Percentiles rank a stretch among this genome's conserved stretches.
Conservation (phyloP, 1,139 yeast species). For the Eremothecium coryli region DNA sequence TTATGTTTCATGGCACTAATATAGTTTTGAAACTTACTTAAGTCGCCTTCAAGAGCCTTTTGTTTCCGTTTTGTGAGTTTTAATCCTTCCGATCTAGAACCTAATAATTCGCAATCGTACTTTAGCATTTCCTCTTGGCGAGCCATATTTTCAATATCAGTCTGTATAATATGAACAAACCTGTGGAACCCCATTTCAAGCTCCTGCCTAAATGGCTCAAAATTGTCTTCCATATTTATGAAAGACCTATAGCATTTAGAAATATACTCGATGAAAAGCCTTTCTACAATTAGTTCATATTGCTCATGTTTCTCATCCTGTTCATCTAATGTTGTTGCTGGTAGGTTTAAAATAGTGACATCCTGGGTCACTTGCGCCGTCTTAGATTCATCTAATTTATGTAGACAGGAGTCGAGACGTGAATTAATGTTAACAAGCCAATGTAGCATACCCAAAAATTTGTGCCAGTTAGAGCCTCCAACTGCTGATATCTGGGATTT, state of each 20-base stretch:
- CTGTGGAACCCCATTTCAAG: conserved; percentile 47
- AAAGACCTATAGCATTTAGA: conserved; percentile 60
- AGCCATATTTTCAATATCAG: conserved; percentile 39
- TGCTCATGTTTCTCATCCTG: conserved; percentile 31
- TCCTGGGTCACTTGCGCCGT: conserved; percentile 27
- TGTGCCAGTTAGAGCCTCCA: conserved; percentile 87
- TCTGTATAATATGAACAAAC: conserved; percentile 36
- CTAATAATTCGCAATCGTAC: conserved; percentile 26
- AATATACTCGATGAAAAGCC: conserved; percentile 57
- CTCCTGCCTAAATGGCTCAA: conserved; percentile 43
- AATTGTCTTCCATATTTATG: conserved; percentile 56
- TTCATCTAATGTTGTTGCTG: conserved; percentile 35
- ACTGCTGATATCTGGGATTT: conserved; percentile 85
- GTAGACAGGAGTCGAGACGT: conserved; percentile 36
- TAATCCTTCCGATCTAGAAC: conserved; percentile 35
- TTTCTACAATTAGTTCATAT: conserved; percentile 39
- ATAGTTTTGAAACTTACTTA: conserved; percentile 60
- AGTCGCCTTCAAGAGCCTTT: conserved; percentile 61
- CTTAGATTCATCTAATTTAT: conserved; percentile 19
- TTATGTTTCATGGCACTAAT: conserved; percentile 58
- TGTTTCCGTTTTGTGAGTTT: conserved; percentile 46
- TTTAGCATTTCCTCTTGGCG: conserved; percentile 33
- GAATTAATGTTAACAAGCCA: conserved; percentile 62
- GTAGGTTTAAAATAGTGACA: conserved; percentile 33
- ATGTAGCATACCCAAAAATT: conserved; percentile 68